Conservation (phyloP, 805 yeast species). For the Candida fluviatilis region DNA sequence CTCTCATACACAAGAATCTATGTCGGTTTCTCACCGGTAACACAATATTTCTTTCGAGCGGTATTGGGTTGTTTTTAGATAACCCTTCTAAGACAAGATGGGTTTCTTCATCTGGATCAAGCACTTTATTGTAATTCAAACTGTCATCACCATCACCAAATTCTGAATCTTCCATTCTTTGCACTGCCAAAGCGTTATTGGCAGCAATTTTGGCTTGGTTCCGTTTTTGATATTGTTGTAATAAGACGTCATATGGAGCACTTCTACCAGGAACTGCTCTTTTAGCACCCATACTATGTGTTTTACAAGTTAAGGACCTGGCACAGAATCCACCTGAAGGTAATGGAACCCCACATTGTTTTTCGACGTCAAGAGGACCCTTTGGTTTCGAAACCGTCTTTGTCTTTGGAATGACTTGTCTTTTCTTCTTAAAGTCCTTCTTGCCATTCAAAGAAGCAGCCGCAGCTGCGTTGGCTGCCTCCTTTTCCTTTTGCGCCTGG, state of each 20-base stretch:
- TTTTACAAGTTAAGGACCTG: constrained; percentile 91
- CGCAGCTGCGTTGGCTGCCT: constrained; percentile 44
- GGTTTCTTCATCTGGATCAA: constrained; percentile 90
- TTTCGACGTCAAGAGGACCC: constrained; percentile 86
- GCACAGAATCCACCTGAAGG: constrained; percentile 97
- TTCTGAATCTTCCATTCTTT: constrained; percentile 62
- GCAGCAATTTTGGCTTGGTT: constrained; percentile 90
- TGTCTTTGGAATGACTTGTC: constrained; percentile 31
- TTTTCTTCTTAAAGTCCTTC: constrained; percentile 18
- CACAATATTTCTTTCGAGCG: constrained; percentile 71
- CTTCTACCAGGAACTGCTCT: constrained; percentile 92
- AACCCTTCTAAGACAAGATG: constrained; percentile 89
- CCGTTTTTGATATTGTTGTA: constrained; percentile 86
- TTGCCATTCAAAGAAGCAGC: constrained; percentile 31
- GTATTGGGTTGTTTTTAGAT: constrained; percentile 72
- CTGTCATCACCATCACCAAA: constrained; percentile 25
- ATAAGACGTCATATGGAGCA: constrained; percentile 82
- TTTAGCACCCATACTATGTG: constrained; percentile 98
- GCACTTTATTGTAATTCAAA: constrained; percentile 38
- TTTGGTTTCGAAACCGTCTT: constrained; percentile 53
- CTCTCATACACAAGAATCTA: constrained; percentile 81
- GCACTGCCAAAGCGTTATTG: constrained; percentile 74
- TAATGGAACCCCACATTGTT: constrained; percentile 92
- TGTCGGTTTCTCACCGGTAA: constrained; percentile 69
- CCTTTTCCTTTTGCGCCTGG: constrained; percentile 42